Evolutionary conservation across 2,329 filamentous ascomycete species (phyloP).

Genomic region (Huntiella decipiens): DNA sequence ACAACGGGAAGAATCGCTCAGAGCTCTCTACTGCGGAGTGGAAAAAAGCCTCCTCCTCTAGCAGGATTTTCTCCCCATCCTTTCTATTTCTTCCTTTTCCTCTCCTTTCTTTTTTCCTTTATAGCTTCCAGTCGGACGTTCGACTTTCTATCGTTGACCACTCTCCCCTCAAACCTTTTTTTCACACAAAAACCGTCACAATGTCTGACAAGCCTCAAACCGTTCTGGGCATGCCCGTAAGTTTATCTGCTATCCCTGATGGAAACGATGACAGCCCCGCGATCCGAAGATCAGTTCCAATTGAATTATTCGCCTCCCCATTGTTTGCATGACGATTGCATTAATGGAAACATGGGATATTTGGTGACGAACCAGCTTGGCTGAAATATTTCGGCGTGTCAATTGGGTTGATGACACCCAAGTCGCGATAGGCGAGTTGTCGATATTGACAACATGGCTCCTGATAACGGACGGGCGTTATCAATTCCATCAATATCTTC

Average conservation of each 20-base stretch:
- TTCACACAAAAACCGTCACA: conserved; percentile 9
- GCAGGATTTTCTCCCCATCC: conserved; percentile 6
- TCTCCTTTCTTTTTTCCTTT: conserved; percentile 4
- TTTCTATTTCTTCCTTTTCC: conserved; percentile 5
- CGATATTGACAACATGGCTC: no score
- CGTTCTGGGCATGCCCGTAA: conserved; percentile 12
- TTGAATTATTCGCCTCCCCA: no score
- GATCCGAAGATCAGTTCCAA: neutral
- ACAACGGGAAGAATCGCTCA: conserved; percentile 11
- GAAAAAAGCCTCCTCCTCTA: neutral
- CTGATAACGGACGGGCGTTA: no score
- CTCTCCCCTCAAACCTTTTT: conserved; percentile 12
- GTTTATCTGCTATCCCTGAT: neutral
- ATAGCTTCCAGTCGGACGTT: conserved; percentile 10
- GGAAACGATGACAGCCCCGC: neutral
- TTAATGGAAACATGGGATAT: neutral
- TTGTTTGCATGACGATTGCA: no score
- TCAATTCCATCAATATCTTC: neutral
- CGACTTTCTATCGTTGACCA: conserved; percentile 12
- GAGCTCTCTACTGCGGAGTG: conserved; percentile 3
- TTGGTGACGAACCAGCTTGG: no score
- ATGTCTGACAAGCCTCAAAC: conserved; percentile 12
- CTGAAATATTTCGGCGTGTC: neutral
- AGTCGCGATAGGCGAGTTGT: neutral
- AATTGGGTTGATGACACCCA: neutral